Evolutionary conservation across 768 basidiomycete genomes (phyloP).

Genomic region (Hypsizygus marmoreus): DNA sequence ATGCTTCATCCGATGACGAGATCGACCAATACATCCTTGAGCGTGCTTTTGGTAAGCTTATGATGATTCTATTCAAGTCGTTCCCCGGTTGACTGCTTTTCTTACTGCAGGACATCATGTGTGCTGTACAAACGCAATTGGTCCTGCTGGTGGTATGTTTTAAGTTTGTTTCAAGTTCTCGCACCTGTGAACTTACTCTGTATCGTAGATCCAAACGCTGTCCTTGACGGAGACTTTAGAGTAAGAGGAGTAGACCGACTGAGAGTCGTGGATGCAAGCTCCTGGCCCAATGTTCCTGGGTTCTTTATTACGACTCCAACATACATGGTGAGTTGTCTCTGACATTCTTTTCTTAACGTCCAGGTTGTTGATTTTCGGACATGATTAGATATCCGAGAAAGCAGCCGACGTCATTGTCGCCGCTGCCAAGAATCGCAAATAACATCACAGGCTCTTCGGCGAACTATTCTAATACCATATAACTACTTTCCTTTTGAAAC

Average conservation of each 20-base stretch:
- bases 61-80: no score
- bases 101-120: constrained; percentile 34
- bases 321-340: constrained; percentile 34
- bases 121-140: constrained; percentile 33
- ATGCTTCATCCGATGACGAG: constrained; percentile 20
- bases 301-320: constrained; percentile 32
- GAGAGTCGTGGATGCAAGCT: constrained; percentile 32
- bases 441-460: no score
- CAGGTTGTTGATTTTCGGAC: not conserved
- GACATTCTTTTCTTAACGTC: not conserved
- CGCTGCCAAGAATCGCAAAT: no score
- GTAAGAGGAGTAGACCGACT: constrained; percentile 30
- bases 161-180: not conserved
- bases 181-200: not conserved
- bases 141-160: constrained; percentile 23
- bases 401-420: constrained; percentile 29
- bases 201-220: constrained; percentile 25
- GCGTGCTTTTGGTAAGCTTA: constrained; percentile 23
- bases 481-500: no score
- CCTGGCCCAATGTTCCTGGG: constrained; percentile 31
- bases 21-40: constrained; percentile 27
- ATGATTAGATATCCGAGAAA: constrained; percentile 29
- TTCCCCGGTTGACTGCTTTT: no score
- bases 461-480: no score
- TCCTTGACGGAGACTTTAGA: constrained; percentile 30